These are phyloP conservation scores for Erysimum cheiri DNA, from an alignment of 441 rosid genomes.

Conservation along the genomic window DNA sequence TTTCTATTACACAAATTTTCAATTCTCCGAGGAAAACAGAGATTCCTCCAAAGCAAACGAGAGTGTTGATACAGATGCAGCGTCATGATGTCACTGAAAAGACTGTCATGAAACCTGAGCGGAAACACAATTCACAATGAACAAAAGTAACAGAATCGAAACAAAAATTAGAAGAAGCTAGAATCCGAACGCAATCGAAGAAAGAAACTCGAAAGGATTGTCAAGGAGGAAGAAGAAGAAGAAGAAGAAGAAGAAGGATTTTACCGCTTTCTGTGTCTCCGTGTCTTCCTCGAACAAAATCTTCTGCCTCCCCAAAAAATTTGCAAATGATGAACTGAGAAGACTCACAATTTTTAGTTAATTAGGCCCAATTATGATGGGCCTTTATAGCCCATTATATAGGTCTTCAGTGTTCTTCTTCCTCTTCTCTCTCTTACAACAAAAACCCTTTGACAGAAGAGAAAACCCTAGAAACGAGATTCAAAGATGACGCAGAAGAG, in stretches of 20 bases:
- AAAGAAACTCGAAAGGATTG: background rate
- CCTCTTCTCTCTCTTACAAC: background rate
- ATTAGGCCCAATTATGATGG: constrained; percentile 12
- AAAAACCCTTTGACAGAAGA: constrained; percentile 1
- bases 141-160: constrained; percentile 21
- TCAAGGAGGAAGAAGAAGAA: constrained; percentile 1
- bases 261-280: constrained; percentile 27
- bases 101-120: constrained; percentile 21
- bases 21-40: constrained; percentile 9
- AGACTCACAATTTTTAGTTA: background rate
- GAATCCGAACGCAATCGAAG: constrained; percentile 9
- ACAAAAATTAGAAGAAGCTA: background rate
- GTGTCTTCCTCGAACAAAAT: constrained; percentile 20
- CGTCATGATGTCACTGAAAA: constrained; percentile 29
- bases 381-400: constrained; percentile 26
- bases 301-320: background rate
- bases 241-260: background rate
- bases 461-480: constrained; percentile 37
- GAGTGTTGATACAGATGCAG: constrained; percentile 36
- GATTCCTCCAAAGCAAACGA: constrained; percentile 38
- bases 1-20: constrained; percentile 21
- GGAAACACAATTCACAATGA: constrained; percentile 5
- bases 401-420: background rate
- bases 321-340: background rate
- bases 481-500: constrained; percentile 84